Evolutionary conservation across 1,284 basidiomycete genomes (phyloP).

Genomic region (Naganishia liquefaciens): DNA sequence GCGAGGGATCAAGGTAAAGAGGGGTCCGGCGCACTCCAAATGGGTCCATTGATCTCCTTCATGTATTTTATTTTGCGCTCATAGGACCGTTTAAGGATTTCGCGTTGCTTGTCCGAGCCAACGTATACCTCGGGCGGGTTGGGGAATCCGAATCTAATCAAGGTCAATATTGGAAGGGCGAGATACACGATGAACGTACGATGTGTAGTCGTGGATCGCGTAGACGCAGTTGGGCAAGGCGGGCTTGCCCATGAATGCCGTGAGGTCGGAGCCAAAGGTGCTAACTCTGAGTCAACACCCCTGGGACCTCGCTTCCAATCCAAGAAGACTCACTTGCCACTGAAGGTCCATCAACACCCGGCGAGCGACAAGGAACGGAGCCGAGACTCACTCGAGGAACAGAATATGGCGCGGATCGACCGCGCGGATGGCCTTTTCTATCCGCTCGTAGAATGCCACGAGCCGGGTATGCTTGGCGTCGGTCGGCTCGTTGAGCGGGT

Average conservation of each 20-base stretch:
- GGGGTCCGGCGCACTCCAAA: slow-evolving; percentile 20
- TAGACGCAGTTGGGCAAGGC: slow-evolving; percentile 64
- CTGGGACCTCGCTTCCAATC: not conserved
- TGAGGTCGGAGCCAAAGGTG: slow-evolving; percentile 73
- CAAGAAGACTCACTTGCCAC: not conserved
- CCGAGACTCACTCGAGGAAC: slow-evolving; percentile 41
- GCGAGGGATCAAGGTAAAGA: not conserved
- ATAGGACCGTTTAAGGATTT: slow-evolving; percentile 56
- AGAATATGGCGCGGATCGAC: slow-evolving; percentile 65
- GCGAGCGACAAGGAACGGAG: not conserved
- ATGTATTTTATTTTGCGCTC: slow-evolving; percentile 32
- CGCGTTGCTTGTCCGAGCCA: slow-evolving; percentile 59
- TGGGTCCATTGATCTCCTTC: slow-evolving; percentile 14
- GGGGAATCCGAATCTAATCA: slow-evolving; percentile 65
- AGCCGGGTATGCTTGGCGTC: slow-evolving; percentile 59
- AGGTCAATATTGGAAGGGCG: not conserved
- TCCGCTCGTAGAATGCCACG: slow-evolving; percentile 64
- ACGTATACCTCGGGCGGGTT: slow-evolving; percentile 63
- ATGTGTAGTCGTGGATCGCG: slow-evolving; percentile 71
- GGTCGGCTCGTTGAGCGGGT: slow-evolving; percentile 73
- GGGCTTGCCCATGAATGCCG: slow-evolving; percentile 63
- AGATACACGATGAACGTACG: slow-evolving; percentile 32
- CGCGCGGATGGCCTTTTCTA: slow-evolving; percentile 64
- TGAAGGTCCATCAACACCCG: not conserved
- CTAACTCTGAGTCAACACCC: slow-evolving; percentile 50